These are phyloP conservation scores for Silybum marianum DNA, from an alignment of 129 eudicot species.

Conservation along the genomic window DNA sequence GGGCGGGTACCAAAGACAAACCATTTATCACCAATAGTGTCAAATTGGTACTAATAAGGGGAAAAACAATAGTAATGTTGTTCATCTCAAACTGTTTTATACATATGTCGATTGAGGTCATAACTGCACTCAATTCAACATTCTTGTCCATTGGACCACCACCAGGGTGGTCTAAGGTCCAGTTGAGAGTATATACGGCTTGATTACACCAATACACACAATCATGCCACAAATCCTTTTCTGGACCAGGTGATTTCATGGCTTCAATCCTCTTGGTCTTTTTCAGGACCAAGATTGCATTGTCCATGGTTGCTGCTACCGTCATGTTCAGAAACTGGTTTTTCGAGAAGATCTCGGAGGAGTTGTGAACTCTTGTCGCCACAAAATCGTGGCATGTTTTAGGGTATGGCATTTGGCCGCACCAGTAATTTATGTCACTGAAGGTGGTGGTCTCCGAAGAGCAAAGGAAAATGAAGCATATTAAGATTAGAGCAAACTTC, in stretches of 20 bases:
- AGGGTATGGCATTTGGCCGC: constrained; percentile 30
- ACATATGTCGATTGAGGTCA: background rate
- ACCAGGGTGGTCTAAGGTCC: background rate
- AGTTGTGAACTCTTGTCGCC: no score
- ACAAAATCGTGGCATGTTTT: constrained; percentile 19
- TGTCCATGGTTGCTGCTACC: background rate
- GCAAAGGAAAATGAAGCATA: constrained; percentile 19
- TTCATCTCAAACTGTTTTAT: background rate
- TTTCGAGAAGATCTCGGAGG: background rate
- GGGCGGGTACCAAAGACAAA: background rate
- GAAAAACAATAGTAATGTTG: background rate
- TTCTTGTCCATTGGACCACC: background rate
- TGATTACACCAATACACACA: background rate
- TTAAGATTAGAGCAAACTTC: background rate
- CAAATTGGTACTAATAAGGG: background rate
- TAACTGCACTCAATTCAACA: background rate
- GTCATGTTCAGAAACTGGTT: background rate
- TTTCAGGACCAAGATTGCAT: background rate
- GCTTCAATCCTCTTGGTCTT: background rate
- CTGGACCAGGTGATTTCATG: background rate
- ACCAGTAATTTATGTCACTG: constrained; percentile 30
- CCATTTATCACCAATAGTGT: background rate
- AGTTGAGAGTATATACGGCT: background rate
- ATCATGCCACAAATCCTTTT: background rate
- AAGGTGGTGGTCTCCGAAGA: constrained; percentile 12